A percentile compares a stretch with the other conserved stretches of the same genome.
Conservation (phyloP, 1,284 basidiomycete genomes). For the Tremellales sp. region DNA sequence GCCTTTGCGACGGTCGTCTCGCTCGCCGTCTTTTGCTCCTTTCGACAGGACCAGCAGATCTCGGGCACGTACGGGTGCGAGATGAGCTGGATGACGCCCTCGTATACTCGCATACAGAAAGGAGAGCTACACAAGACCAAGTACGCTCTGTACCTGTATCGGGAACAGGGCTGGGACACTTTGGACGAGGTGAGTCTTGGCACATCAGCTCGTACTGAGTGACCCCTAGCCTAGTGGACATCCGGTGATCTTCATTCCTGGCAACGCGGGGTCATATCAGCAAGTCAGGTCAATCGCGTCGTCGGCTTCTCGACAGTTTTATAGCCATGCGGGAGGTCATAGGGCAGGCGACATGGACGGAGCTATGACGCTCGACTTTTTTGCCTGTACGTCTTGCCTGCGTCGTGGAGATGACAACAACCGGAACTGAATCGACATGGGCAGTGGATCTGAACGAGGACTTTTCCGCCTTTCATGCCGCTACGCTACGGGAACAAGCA, state of each 20-base stretch:
- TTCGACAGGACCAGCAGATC: conserved; percentile 6
- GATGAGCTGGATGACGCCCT: conserved; percentile 97
- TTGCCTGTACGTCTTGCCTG: conserved; percentile 59
- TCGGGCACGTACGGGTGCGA: conserved; percentile 59
- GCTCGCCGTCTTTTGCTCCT: conserved; percentile 5
- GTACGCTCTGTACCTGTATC: conserved; percentile 85
- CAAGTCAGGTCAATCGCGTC: conserved; percentile 95
- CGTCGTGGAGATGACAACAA: not conserved
- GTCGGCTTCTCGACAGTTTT: conserved; percentile 77
- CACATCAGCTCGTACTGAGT: conserved; percentile 2
- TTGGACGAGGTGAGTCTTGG: conserved; percentile 54
- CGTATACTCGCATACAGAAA: conserved; percentile 64
- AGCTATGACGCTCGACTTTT: conserved; percentile 67
- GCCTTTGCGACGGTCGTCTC: conserved; percentile 3
- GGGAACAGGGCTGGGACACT: conserved; percentile 80
- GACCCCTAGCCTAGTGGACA: conserved; percentile 54
- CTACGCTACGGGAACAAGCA: conserved; percentile 79
- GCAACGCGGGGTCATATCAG: conserved; percentile 91
- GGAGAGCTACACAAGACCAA: conserved; percentile 59
- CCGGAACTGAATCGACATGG: not conserved
- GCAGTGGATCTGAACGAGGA: conserved; percentile 96
- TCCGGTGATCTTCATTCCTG: conserved; percentile 93
- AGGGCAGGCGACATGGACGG: conserved; percentile 2
- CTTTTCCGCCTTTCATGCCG: conserved; percentile 89
- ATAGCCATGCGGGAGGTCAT: conserved; percentile 52